Base-by-base conservation (phyloP, 169 alveolate species). In the Plasmodium coatneyi region DNA sequence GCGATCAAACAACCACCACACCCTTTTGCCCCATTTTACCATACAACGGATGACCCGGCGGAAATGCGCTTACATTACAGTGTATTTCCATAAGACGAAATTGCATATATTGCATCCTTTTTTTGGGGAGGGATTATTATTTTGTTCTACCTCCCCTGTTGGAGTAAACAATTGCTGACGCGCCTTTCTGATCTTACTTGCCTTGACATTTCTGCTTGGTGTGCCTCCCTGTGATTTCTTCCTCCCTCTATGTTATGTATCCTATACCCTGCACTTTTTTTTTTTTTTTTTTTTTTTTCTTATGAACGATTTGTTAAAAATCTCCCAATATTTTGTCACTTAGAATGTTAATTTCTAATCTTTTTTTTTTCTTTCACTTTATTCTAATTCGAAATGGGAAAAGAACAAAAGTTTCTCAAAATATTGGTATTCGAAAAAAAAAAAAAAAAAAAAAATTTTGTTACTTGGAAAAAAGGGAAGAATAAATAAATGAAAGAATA, bases 401-500 rank as follows among this genome's bases (percentile, higher is more conserved):
- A 81, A 39, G 76, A 71, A 80, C 36, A 91, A 91, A 91, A 46
- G 22, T 49, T 71, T 91, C 80, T 39, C 95, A 91, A 91, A 91
- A 91, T 91, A 91, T 91, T 91, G 95, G 95, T 91, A 74, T 80
- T 80, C 28, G 95, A 91, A 91, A 91, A 91, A 91, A 89, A 89
- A 80, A 89, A 87, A 89, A 89, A 80, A 86, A 86, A 86, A 84
- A 84, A 84, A 30, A 39, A 52, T 10, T 39, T 66, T 9, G 43
- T 28, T 28, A 66, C 76, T 66, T 25, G 76, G 54, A 70, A 39
- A 83, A 39, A 76, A 76, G 25, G 49, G 36, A 6, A 74, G 22
- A 36, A n/a, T 46, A 70, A 34, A n/a, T 32, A 36, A 22, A 70
- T 12, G 74, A 70, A 71, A 30, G 71, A 71, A 71, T 83, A 71